Base-by-base conservation (phyloP, 495 filamentous ascomycete genomes). In the Recurvomyces mirabilis region DNA sequence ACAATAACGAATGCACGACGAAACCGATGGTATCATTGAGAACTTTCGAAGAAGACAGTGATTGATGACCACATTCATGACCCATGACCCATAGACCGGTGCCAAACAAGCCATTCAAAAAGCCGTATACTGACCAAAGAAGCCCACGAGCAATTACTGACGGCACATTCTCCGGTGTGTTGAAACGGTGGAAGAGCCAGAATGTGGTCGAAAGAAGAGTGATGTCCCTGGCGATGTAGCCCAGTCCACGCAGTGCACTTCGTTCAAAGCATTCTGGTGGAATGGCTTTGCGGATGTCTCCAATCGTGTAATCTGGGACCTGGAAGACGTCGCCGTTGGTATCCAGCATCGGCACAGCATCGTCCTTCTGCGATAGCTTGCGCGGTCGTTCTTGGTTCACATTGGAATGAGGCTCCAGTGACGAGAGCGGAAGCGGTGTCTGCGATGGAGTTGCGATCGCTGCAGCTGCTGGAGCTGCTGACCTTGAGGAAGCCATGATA, bases 71-170 rank as follows among this genome's bases (percentile, higher is more conserved):
- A 59, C 84, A 91, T 66, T 93, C 85, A 62, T 91, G 85, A 15
- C 83, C 83, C 34, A 93, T 65, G 35, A 91, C 81, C 85, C 85
- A 93, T 19, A 85, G 55, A 36, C 84, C 85, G 22, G 85, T 89
- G 40, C 72, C 81, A 58, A 82, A 81, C 24, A 85, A 71, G 33
- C 85, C 84, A 59, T 89, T 82, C 20, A 81, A 43, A 60, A 87
- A 68, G 29, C 78, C 74, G 59, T 93, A 89, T 15, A 67, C 49
- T 12, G 65, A 71, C 80, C 81, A 91, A 13, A 67, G 46, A 13
- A 13, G 49, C 23, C 53, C 54, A 13, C 64, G 79, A 64, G 35
- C 55, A 58, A 47, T 65, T 58, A 44, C 79, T 69, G 42, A 75
- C 61, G 51, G 69, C 53, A 66, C 76, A 68, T 50, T 64, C 61